phyloP scores from a whole-genome alignment of 2,329 filamentous ascomycete genomes.

The Microcyclospora pomicola region DNA sequence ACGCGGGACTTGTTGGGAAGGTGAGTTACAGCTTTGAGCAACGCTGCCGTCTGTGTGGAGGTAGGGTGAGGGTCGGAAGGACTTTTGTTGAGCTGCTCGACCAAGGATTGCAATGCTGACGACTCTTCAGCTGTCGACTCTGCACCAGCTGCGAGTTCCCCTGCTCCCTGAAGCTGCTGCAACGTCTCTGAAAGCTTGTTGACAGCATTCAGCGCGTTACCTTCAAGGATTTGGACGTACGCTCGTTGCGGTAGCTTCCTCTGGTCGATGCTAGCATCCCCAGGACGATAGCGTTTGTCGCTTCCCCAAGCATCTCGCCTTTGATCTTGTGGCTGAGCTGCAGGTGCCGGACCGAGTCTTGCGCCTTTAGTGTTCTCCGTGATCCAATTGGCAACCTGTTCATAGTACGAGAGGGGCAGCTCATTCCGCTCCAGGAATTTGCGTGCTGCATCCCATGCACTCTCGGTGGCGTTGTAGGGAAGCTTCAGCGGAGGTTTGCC shows the following conservation, averaged over 20 bases:
- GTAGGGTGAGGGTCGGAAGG: conserved; percentile 27
- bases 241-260: conserved; percentile 18
- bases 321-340: conserved; percentile 28
- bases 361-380: conserved; percentile 77
- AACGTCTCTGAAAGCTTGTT: conserved; percentile 56
- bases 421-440: conserved; percentile 87
- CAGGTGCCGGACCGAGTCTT: conserved; percentile 49
- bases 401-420: conserved; percentile 72
- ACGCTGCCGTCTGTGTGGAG: conserved; percentile 36
- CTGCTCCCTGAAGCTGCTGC: conserved; percentile 49
- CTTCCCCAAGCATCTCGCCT: conserved; percentile 63
- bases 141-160: conserved; percentile 28
- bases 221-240: conserved; percentile 19
- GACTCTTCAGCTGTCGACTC: conserved; percentile 63
- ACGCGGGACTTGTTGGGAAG: conserved; percentile 76
- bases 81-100: conserved; percentile 46
- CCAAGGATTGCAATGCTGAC: conserved; percentile 45
- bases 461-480: conserved; percentile 86
- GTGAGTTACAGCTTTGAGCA: conserved; percentile 53
- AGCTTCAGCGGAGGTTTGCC: conserved; percentile 84
- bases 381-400: conserved; percentile 89
- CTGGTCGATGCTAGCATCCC: conserved; percentile 33
- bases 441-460: conserved; percentile 79
- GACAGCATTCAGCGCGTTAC: conserved; percentile 25
- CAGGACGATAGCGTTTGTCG: conserved; percentile 66